Evolutionary conservation across 441 rosid species (phyloP), one percentile per base, ranked within the genome.

Genomic region (Eruca vesicaria): DNA sequence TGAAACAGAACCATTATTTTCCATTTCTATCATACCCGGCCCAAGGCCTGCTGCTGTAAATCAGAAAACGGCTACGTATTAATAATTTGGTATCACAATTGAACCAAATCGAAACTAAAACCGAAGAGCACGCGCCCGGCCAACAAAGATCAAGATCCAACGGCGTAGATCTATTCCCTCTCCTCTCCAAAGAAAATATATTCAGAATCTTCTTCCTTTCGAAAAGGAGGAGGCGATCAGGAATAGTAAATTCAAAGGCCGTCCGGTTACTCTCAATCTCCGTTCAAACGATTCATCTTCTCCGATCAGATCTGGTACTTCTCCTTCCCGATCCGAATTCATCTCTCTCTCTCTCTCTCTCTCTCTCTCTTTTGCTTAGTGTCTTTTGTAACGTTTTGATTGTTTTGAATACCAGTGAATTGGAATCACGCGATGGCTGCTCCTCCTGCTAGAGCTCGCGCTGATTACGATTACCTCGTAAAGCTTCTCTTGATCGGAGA

Each of bases 401-500:
- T 61, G 41, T 19, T 75, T 72, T 56, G 59, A 33, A 32, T 32
- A 55, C 6, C 67, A 76, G 86, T 75, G 73, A 72, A 74, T 79
- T 23, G 28, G 7, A 50, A 63, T 36, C 31, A 59, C 72, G 58
- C 71, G 20, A 89, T 89, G 94, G 90, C 92, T 66, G 92, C 91
- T 81, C 90, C 94, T 74, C 91, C 90, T 67, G 84, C 90, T 71
- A 86, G 91, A 84, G 89, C 89, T 72, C 85, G 90, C 9, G 90
- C 90, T 74, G 91, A 89, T 85, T 89, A 89, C 68, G 94, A 89
- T 79, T 89, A 83, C 83, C 91, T 87, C 67, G 85, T 89, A 32
- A 89, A 89, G 74, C 94, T 89, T 55, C 86, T 89, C 16, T 72
- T 89, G 81, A 89, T 89, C 77, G 94, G 94, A 76, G 94, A 89